Evolutionary conservation across 345 rosid genomes (phyloP).

Genomic region (Heritiera littoralis): DNA sequence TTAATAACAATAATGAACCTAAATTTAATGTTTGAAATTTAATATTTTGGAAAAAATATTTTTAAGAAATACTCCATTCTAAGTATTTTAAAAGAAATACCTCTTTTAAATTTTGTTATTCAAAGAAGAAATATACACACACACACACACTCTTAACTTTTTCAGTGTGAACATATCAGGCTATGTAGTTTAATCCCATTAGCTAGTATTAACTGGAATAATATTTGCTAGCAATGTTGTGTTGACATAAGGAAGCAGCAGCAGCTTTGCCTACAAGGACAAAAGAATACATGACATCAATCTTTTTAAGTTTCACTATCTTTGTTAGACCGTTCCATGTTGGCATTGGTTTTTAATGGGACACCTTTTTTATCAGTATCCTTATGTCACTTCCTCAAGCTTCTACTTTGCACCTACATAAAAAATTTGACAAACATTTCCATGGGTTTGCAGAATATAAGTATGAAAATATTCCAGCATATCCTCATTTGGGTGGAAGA

Average conservation of each 20-base stretch:
- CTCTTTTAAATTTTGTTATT: not conserved
- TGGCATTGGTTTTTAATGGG: not conserved
- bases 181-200: not conserved
- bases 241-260: not conserved
- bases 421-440: not conserved
- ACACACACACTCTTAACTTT: not conserved
- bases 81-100: not conserved
- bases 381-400: not conserved
- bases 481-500: constrained; percentile 88
- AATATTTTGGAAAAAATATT: not conserved
- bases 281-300: not conserved
- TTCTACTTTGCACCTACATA: not conserved
- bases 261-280: not conserved
- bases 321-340: not conserved
- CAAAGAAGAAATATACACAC: not conserved
- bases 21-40: not conserved
- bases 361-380: not conserved
- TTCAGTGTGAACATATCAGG: not conserved
- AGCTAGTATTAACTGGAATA: not conserved
- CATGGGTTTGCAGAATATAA: constrained; percentile 59
- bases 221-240: not conserved
- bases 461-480: constrained; percentile 50
- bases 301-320: not conserved
- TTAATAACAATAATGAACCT: not conserved
- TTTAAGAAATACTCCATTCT: not conserved